These are phyloP conservation scores for Adansonia digitata DNA, from an alignment of 345 rosid genomes.

Conservation along the genomic window DNA sequence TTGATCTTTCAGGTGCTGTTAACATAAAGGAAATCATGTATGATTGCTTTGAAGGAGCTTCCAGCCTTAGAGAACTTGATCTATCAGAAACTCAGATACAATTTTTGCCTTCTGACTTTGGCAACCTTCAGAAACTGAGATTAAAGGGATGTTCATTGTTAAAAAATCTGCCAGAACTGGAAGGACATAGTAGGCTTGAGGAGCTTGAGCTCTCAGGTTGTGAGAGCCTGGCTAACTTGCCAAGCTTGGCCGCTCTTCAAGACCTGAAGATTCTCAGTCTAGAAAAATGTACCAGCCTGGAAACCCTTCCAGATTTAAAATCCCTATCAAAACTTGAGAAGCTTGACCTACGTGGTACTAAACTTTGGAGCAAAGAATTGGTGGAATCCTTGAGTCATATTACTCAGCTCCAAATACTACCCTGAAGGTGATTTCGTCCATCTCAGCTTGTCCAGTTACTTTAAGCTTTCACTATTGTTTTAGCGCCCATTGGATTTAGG, in stretches of 20 bases:
- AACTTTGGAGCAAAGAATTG: background rate
- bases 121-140: constrained; percentile 5
- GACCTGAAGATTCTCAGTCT: background rate
- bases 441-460: background rate
- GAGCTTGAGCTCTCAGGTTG: constrained; percentile 12
- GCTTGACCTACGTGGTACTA: background rate
- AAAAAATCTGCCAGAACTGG: background rate
- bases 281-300: background rate
- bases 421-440: background rate
- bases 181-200: background rate
- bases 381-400: background rate
- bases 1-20: constrained; percentile 41
- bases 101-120: constrained; percentile 25
- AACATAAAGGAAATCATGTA: constrained; percentile 28
- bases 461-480: constrained; percentile 1
- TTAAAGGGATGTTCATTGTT: background rate
- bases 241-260: background rate
- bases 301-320: background rate
- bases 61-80: constrained; percentile 33
- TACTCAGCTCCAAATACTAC: background rate
- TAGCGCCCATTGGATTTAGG: background rate
- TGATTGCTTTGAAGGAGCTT: constrained; percentile 28
- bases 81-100: constrained; percentile 32
- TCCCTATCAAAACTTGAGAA: background rate
- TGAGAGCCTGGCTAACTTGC: background rate